Evolutionary conservation across 768 basidiomycete genomes (phyloP).

Genomic region (Lactarius vividus): DNA sequence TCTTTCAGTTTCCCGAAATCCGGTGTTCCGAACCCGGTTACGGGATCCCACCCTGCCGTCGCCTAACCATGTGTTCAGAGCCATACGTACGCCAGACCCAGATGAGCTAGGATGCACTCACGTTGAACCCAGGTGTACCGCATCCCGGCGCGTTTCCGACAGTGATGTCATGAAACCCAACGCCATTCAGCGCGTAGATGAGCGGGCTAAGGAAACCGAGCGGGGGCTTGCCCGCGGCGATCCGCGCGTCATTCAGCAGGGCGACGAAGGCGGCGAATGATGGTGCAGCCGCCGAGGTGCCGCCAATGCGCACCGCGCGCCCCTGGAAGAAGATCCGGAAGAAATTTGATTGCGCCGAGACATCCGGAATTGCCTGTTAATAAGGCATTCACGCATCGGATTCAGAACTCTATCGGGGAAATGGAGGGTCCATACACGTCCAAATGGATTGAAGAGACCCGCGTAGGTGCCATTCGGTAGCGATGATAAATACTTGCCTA

Average conservation of each 20-base stretch:
- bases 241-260: slow-evolving; percentile 52
- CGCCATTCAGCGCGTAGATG: slow-evolving; percentile 44
- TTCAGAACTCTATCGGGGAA: neutral
- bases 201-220: slow-evolving; percentile 71
- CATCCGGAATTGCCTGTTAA: slow-evolving; percentile 55
- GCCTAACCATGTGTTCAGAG: slow-evolving; percentile 34
- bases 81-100: neutral
- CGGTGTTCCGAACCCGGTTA: slow-evolving; percentile 56
- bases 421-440: slow-evolving; percentile 43
- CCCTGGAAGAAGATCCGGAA: slow-evolving; percentile 48
- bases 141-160: slow-evolving; percentile 49
- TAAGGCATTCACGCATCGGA: neutral
- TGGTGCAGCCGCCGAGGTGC: slow-evolving; percentile 61
- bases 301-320: slow-evolving; percentile 37
- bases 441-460: slow-evolving; percentile 54
- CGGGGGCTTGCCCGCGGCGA: slow-evolving; percentile 40
- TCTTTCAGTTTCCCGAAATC: slow-evolving; percentile 47
- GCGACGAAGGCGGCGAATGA: slow-evolving; percentile 51
- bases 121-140: slow-evolving; percentile 65
- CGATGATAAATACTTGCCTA: slow-evolving; percentile 40
- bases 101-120: slow-evolving; percentile 35
- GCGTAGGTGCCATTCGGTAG: slow-evolving; percentile 48
- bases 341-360: slow-evolving; percentile 49
- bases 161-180: slow-evolving; percentile 58
- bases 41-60: slow-evolving; percentile 57